phyloP scores from a whole-genome alignment of 2,329 filamentous ascomycete genomes.

The Colletotrichum salicis region DNA sequence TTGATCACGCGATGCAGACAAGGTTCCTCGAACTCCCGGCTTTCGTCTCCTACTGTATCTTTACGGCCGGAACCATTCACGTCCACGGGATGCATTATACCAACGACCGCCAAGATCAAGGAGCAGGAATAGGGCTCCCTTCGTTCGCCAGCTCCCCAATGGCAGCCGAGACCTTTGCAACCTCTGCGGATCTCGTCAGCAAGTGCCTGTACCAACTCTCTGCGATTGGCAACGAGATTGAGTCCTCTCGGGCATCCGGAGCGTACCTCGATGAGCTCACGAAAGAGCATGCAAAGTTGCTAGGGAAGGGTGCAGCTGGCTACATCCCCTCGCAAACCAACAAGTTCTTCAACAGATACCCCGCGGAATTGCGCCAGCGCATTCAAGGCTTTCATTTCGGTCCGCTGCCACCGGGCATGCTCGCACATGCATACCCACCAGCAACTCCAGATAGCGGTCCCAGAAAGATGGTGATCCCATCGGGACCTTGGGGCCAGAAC shows the following conservation, averaged over 20 bases:
- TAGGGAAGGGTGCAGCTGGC: background rate
- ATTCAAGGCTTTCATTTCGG: constrained; percentile 5
- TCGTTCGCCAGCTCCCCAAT: constrained; percentile 24
- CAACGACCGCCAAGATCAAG: background rate
- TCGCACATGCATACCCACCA: background rate
- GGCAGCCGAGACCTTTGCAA: constrained; percentile 6
- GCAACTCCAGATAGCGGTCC: background rate
- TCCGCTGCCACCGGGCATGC: background rate
- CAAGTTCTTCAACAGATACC: constrained; percentile 24
- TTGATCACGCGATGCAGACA: constrained; percentile 1
- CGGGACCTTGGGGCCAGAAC: background rate
- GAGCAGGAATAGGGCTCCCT: background rate
- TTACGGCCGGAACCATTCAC: constrained; percentile 22
- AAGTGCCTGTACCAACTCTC: constrained; percentile 14
- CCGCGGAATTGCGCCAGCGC: background rate
- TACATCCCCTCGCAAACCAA: constrained; percentile 4
- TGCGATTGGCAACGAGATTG: background rate
- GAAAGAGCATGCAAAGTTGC: constrained; percentile 5
- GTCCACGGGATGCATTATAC: constrained; percentile 12
- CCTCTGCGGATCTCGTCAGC: constrained; percentile 12
- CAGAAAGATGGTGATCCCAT: background rate
- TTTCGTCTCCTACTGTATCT: constrained; percentile 23
- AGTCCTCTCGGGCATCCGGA: constrained; percentile 4
- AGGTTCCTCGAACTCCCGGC: constrained; percentile 6
- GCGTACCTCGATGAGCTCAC: constrained; percentile 11